Percentiles rank a stretch among this genome's conserved stretches.
phyloP scores from a whole-genome alignment of 129 eudicot species.

The Ambrosia artemisiifolia region DNA sequence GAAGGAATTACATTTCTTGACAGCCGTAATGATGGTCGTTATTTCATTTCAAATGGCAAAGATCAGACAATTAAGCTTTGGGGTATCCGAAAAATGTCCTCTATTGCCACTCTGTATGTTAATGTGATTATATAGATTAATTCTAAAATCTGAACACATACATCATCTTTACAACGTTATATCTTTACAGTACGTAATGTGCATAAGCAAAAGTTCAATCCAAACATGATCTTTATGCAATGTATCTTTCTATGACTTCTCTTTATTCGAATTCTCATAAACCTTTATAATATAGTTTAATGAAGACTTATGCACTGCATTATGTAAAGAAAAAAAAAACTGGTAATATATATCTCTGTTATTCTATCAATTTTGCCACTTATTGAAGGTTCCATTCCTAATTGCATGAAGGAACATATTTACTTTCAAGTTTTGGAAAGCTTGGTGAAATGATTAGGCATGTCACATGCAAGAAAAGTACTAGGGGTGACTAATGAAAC shows the following conservation, averaged over 20 bases:
- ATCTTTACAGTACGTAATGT: slow-evolving; percentile 4
- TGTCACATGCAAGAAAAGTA: no score
- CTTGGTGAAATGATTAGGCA: no score
- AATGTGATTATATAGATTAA: no score
- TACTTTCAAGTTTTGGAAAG: neutral
- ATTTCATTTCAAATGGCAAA: slow-evolving; percentile 90
- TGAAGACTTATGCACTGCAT: neutral
- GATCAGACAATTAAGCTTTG: slow-evolving; percentile 94
- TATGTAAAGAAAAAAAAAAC: neutral
- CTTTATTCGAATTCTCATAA: neutral
- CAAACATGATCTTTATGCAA: neutral
- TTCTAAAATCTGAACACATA: no score
- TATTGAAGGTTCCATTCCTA: neutral
- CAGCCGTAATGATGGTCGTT: slow-evolving; percentile 88
- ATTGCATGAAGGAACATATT: neutral
- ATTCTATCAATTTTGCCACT: slow-evolving; percentile 11
- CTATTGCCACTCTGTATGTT: slow-evolving; percentile 61
- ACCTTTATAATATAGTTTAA: neutral
- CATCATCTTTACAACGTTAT: neutral
- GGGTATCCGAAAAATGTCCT: slow-evolving; percentile 93
- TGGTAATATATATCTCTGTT: slow-evolving; percentile 7
- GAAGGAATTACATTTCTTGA: slow-evolving; percentile 90
- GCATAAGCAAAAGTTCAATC: neutral
- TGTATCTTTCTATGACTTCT: slow-evolving; percentile 2
- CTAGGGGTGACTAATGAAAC: no score